These are phyloP conservation scores for Hypericum androsaemum DNA, from an alignment of 345 rosid species.

Conservation along the genomic window DNA sequence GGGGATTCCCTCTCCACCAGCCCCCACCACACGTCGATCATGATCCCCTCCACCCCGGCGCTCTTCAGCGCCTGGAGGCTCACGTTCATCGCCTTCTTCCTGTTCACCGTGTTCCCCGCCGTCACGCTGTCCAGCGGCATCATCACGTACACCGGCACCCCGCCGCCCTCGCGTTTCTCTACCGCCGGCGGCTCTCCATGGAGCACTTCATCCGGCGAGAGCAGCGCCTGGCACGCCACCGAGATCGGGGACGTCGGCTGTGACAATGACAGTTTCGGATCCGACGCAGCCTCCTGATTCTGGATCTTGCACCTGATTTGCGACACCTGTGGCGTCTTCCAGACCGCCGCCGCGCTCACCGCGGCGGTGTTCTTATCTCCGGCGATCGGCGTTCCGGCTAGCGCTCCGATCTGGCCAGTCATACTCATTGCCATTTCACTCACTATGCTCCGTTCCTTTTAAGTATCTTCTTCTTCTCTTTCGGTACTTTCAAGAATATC, in stretches of 20 bases:
- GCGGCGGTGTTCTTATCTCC: constrained; percentile 25
- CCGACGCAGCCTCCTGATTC: too few species aligned
- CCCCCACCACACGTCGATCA: constrained; percentile 99
- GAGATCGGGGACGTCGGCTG: constrained; percentile 71
- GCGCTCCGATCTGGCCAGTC: constrained; percentile 59
- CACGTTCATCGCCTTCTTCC: constrained; percentile 91
- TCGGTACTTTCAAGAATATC: constrained; percentile 4
- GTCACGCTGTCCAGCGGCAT: constrained; percentile 98
- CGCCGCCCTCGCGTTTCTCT: constrained; percentile 16
- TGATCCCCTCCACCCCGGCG: constrained; percentile 91
- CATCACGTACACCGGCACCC: constrained; percentile 96
- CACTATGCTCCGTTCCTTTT: too few species aligned
- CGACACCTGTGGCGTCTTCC: constrained; percentile 37
- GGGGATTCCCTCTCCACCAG: constrained; percentile 85
- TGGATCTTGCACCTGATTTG: constrained; percentile 23
- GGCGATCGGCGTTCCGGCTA: constrained; percentile 42
- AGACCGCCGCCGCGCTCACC: constrained; percentile 39
- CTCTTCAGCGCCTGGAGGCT: constrained; percentile 90
- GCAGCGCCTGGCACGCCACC: constrained; percentile 53
- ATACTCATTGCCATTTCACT: constrained; percentile 66
- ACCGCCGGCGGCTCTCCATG: not conserved
- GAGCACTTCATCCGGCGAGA: constrained; percentile 11
- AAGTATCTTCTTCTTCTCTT: not conserved
- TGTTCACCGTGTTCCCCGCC: constrained; percentile 55
- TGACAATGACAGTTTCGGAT: constrained; percentile 18